Conservation (phyloP, 2,329 filamentous ascomycete genomes). For the Penicillium psychrosexuale region DNA sequence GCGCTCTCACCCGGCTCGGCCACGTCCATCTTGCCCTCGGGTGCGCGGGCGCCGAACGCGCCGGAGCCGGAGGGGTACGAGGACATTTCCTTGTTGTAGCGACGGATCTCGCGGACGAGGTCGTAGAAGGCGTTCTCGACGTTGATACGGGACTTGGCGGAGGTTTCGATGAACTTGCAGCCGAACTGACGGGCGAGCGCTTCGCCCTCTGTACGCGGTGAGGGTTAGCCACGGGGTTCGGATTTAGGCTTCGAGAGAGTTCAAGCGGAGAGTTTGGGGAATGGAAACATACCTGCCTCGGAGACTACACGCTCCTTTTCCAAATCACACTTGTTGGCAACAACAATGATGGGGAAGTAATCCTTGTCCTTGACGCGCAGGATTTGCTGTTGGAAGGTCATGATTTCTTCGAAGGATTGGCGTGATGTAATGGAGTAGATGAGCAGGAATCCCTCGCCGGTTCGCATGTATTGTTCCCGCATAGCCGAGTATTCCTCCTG, state of each 20-base stretch:
- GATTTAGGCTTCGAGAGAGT: neutral
- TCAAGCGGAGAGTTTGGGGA: neutral
- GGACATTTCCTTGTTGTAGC: slow-evolving; percentile 98
- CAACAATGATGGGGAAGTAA: slow-evolving; percentile 98
- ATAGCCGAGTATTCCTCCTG: slow-evolving; percentile 99
- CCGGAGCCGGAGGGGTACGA: slow-evolving; percentile 70
- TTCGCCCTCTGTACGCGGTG: slow-evolving; percentile 70
- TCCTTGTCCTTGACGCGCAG: slow-evolving; percentile 98
- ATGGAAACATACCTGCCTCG: slow-evolving; percentile 69
- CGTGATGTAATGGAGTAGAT: slow-evolving; percentile 98
- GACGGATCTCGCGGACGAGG: slow-evolving; percentile 93
- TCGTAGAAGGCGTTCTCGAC: slow-evolving; percentile 99
- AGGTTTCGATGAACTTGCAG: slow-evolving; percentile 99
- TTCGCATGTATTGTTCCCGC: slow-evolving; percentile 99
- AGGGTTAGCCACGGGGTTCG: neutral
- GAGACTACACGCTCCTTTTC: slow-evolving; percentile 88
- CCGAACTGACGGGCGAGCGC: slow-evolving; percentile 79
- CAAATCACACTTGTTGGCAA: slow-evolving; percentile 99
- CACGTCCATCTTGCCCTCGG: slow-evolving; percentile 72
- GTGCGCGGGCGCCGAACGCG: slow-evolving; percentile 59
- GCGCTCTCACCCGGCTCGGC: slow-evolving; percentile 51
- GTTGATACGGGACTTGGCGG: slow-evolving; percentile 95
- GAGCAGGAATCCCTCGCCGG: slow-evolving; percentile 93
- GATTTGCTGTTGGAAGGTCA: slow-evolving; percentile 98
- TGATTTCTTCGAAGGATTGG: slow-evolving; percentile 97